Evolutionary conservation across 352 stramenopile species (phyloP).

Genomic region (Pythium folliculosum): DNA sequence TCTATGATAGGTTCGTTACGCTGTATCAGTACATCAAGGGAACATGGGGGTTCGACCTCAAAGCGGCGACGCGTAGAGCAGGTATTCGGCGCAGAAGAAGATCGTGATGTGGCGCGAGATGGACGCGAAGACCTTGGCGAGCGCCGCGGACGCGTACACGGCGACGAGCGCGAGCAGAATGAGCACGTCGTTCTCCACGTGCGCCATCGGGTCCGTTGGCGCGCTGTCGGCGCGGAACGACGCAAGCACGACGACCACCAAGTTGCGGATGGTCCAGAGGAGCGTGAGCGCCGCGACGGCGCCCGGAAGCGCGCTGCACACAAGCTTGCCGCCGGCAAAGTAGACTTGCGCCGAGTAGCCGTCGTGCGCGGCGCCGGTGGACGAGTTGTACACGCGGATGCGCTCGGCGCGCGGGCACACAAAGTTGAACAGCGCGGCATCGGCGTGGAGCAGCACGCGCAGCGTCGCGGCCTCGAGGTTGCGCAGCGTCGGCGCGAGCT

Average conservation of each 20-base stretch:
- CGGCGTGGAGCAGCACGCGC: constrained; percentile 36
- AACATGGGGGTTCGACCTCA: background rate
- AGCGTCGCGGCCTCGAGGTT: constrained; percentile 38
- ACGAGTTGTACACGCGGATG: constrained; percentile 52
- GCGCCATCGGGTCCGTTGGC: constrained; percentile 10
- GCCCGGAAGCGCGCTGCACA: constrained; percentile 49
- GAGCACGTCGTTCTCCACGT: constrained; percentile 48
- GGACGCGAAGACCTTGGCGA: constrained; percentile 54
- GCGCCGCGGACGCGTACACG: constrained; percentile 51
- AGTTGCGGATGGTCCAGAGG: constrained; percentile 47
- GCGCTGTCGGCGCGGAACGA: background rate
- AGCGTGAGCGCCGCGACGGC: constrained; percentile 45
- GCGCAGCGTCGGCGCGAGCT: constrained; percentile 19
- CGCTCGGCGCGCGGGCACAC: constrained; percentile 44
- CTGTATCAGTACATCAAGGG: constrained; percentile 28
- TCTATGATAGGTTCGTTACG: constrained; percentile 16
- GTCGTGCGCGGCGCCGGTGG: constrained; percentile 36
- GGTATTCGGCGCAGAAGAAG: constrained; percentile 73
- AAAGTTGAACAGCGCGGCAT: constrained; percentile 66
- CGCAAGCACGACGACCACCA: constrained; percentile 27
- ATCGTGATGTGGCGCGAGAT: constrained; percentile 64
- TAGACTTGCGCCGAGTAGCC: constrained; percentile 55
- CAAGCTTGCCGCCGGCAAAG: constrained; percentile 54
- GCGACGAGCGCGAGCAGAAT: constrained; percentile 42
- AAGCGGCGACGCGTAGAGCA: constrained; percentile 43